A percentile compares a stretch with the other conserved stretches of the same genome.
Evolutionary conservation across 2,329 filamentous ascomycete genomes (phyloP).

Genomic region (Diaporthe citriasiana): DNA sequence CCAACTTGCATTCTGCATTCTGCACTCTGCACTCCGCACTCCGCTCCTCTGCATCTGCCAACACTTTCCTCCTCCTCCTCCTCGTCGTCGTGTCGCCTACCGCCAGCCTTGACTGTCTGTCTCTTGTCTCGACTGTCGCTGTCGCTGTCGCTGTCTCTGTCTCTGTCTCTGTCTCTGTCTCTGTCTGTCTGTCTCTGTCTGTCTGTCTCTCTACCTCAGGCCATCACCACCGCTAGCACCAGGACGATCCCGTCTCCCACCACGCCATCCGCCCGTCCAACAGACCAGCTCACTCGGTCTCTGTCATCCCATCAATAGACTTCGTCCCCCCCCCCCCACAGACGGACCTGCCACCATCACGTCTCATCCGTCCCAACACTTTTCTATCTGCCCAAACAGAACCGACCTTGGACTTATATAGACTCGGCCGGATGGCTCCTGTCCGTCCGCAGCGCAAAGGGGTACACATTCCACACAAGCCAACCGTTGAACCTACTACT

Average conservation of each 20-base stretch:
- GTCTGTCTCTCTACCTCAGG: conserved; percentile 1
- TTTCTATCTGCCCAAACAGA: conserved; percentile 29
- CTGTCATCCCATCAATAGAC: conserved; percentile 32
- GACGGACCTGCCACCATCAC: conserved; percentile 14
- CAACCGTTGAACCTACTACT: conserved; percentile 33
- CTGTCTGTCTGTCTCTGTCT: background rate
- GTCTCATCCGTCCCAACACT: conserved; percentile 36
- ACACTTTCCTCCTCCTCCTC: conserved; percentile 2
- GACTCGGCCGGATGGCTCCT: conserved; percentile 39
- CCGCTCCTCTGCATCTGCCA: background rate
- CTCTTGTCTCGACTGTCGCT: background rate
- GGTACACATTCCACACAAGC: conserved; percentile 41
- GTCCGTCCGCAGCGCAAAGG: conserved; percentile 40
- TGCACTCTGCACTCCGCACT: conserved; percentile 11
- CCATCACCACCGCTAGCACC: conserved; percentile 23
- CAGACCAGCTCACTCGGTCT: background rate
- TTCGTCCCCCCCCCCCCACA: conserved; percentile 13
- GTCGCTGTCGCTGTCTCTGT: background rate
- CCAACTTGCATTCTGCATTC: conserved; percentile 20
- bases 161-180: background rate
- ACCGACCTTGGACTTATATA: conserved; percentile 38
- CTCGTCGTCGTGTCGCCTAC: background rate
- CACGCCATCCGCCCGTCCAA: conserved; percentile 23
- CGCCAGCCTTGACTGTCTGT: background rate
- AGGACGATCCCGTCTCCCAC: conserved; percentile 29